These are phyloP conservation scores for Botrytis cinerea DNA, from an alignment of 2,329 filamentous ascomycete species.

Conservation along the genomic window DNA sequence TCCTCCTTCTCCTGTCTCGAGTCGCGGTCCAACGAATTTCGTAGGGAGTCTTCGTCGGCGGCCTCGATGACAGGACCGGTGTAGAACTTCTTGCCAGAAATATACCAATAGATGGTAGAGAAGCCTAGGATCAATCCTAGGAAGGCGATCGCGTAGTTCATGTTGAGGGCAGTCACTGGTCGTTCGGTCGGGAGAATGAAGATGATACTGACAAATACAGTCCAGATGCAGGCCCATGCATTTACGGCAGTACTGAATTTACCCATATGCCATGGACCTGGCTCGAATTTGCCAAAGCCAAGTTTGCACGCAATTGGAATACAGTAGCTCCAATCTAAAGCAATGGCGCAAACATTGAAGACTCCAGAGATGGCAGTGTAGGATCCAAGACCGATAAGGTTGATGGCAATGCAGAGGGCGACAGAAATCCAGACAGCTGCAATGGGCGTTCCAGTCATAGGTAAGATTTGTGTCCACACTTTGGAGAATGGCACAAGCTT, in stretches of 20 bases:
- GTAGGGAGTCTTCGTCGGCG: conserved; percentile 27
- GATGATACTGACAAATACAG: conserved; percentile 54
- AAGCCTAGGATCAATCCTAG: conserved; percentile 49
- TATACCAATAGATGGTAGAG: conserved; percentile 50
- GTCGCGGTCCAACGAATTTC: conserved; percentile 18
- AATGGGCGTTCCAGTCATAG: conserved; percentile 57
- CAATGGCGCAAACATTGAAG: conserved; percentile 57
- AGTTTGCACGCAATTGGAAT: conserved; percentile 59
- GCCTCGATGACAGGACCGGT: conserved; percentile 47
- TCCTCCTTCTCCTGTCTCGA: conserved; percentile 22
- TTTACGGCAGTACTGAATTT: conserved; percentile 47
- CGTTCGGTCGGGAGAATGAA: conserved; percentile 54
- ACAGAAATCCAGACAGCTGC: conserved; percentile 62
- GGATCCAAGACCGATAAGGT: conserved; percentile 58
- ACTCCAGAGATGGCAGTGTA: conserved; percentile 55
- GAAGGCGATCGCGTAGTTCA: conserved; percentile 59
- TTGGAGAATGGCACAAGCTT: conserved; percentile 56
- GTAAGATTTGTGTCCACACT: conserved; percentile 57
- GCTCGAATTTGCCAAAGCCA: conserved; percentile 50
- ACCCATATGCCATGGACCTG: conserved; percentile 55
- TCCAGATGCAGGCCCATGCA: conserved; percentile 53
- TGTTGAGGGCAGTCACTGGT: conserved; percentile 49
- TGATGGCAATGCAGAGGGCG: conserved; percentile 57
- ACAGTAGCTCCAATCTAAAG: conserved; percentile 57
- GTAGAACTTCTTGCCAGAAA: conserved; percentile 50